These are phyloP conservation scores for Striga asiatica DNA, from an alignment of 257 asterid species.

Conservation along the genomic window DNA sequence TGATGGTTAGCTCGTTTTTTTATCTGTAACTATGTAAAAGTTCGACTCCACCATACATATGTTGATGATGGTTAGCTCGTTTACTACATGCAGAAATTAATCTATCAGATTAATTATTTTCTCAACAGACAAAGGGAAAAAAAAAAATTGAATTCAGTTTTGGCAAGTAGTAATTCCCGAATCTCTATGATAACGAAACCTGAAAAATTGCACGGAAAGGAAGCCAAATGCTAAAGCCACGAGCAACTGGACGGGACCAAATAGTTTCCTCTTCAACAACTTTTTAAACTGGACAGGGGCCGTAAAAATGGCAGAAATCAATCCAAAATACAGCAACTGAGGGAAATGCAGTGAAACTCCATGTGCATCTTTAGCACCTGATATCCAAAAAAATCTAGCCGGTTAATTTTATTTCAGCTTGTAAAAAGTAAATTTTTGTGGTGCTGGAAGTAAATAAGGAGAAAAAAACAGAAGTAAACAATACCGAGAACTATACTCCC, in stretches of 20 bases:
- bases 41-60: no score
- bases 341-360: conserved; percentile 81
- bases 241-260: conserved; percentile 33
- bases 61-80: no score
- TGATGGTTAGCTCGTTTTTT: no score
- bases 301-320: conserved; percentile 57
- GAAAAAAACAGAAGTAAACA: conserved; percentile 8
- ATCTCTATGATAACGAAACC: conserved; percentile 39
- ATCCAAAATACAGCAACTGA: conserved; percentile 63
- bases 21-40: no score
- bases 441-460: no score
- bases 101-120: no score
- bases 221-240: conserved; percentile 35
- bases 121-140: no score
- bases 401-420: no score
- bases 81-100: no score
- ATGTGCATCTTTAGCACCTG: conserved; percentile 99
- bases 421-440: no score
- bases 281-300: conserved; percentile 43
- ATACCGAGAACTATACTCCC: conserved; percentile 93
- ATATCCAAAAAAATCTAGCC: no score
- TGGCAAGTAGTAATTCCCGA: not conserved
- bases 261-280: conserved; percentile 33
- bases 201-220: conserved; percentile 68
- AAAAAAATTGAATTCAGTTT: not conserved